Conservation (phyloP, 164 flowering plant genomes). For the Paratinospora sagittata region DNA sequence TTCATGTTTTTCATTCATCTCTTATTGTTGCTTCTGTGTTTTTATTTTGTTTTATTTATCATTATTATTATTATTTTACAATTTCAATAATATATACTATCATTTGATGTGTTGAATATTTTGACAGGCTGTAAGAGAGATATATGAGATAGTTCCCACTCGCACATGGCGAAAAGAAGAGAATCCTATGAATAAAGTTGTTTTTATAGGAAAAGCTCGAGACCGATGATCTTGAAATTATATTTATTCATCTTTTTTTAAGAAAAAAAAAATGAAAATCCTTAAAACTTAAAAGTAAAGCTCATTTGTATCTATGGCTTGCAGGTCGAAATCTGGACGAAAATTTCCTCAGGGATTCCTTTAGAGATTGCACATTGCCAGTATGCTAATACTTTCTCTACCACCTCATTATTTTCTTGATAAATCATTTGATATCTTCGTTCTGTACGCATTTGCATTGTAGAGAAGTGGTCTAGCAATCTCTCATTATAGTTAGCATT, state of each 20-base stretch:
- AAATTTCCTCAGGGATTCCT: constrained; percentile 41
- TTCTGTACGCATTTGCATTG: too few species aligned
- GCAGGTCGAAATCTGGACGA: constrained; percentile 46
- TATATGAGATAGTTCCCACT: constrained; percentile 86
- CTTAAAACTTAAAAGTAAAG: too few species aligned
- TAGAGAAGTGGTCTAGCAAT: too few species aligned
- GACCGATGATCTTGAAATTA: not conserved
- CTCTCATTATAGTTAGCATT: too few species aligned
- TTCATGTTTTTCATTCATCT: not conserved
- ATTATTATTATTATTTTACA: too few species aligned
- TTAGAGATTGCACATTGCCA: constrained; percentile 32
- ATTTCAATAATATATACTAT: not conserved
- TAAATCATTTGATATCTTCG: not conserved
- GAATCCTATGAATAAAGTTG: constrained; percentile 57
- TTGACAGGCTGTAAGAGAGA: constrained; percentile 84
- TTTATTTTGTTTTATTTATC: not conserved
- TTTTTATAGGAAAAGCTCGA: constrained; percentile 61
- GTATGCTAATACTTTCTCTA: constrained; percentile 5
- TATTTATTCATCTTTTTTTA: not conserved
- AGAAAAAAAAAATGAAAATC: too few species aligned
- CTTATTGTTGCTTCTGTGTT: not conserved
- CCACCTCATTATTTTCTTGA: not conserved
- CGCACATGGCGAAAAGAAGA: constrained; percentile 67
- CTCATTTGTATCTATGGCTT: not conserved
- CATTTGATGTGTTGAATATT: constrained; percentile 2